These are phyloP conservation scores for Eucalyptus tenuipes DNA, from an alignment of 345 rosid genomes.

Conservation along the genomic window DNA sequence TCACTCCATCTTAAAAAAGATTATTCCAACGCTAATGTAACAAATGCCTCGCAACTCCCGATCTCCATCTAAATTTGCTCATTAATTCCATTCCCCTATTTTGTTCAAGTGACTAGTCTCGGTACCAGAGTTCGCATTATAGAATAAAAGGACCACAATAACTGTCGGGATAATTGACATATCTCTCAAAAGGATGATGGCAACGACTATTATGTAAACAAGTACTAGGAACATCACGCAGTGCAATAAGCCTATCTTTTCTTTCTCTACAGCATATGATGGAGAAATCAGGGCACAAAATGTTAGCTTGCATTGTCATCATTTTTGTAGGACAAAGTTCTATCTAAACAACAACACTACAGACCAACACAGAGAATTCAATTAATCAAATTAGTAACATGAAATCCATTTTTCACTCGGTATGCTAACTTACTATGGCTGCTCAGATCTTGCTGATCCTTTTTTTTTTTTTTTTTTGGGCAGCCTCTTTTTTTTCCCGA, in stretches of 20 bases:
- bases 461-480: neutral
- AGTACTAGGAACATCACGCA: neutral
- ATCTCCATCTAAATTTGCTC: neutral
- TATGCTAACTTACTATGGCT: neutral
- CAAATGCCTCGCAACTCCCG: neutral
- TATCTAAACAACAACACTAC: neutral
- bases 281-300: neutral
- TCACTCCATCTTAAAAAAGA: neutral
- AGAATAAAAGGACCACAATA: neutral
- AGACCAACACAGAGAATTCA: neutral
- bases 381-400: neutral
- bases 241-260: neutral
- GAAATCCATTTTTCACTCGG: neutral
- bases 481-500: neutral
- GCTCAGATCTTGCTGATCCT: neutral
- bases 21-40: neutral
- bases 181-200: neutral
- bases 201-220: neutral
- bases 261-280: neutral
- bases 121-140: neutral
- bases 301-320: neutral
- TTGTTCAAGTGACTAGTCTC: neutral
- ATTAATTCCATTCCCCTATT: neutral
- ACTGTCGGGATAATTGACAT: neutral
- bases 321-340: neutral